Percentiles rank a stretch among this genome's conserved stretches.
Conservation (phyloP, 2,329 filamentous ascomycete species). For the Phaeosphaeriaceae sp. region DNA sequence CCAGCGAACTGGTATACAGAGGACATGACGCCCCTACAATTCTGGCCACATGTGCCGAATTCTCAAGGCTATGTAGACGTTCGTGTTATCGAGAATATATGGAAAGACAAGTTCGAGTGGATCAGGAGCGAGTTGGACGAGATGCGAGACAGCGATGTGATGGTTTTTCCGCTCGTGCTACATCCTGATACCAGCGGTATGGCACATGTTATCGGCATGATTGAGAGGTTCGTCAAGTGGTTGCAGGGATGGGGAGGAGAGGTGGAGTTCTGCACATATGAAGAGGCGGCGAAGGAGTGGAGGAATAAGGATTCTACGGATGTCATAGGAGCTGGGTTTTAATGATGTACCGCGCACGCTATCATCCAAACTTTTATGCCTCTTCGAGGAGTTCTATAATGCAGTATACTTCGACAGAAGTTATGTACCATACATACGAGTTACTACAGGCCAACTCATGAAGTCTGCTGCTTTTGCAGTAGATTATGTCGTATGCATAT, state of each 20-base stretch:
- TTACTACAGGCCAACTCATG: no score
- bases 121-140: conserved; percentile 52
- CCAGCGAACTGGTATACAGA: conserved; percentile 62
- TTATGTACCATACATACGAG: no score
- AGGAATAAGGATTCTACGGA: conserved; percentile 25
- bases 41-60: conserved; percentile 57
- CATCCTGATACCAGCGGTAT: conserved; percentile 68
- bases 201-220: conserved; percentile 68
- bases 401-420: no score
- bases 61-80: conserved; percentile 67
- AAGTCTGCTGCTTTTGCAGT: no score
- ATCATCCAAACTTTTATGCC: no score
- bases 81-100: conserved; percentile 66
- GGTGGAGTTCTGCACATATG: conserved; percentile 57
- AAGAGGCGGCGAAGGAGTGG: conserved; percentile 54
- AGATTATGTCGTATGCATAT: no score
- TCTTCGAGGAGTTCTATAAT: no score
- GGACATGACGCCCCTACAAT: conserved; percentile 61
- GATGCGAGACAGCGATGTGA: conserved; percentile 41
- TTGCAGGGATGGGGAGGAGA: conserved; percentile 55
- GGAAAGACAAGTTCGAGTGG: conserved; percentile 67
- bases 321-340: no score
- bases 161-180: conserved; percentile 62
- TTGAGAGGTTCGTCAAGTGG: conserved; percentile 62
- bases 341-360: no score